Evolutionary conservation across 2,329 filamentous ascomycete species (phyloP).

Genomic region (Aspergillus tanneri): DNA sequence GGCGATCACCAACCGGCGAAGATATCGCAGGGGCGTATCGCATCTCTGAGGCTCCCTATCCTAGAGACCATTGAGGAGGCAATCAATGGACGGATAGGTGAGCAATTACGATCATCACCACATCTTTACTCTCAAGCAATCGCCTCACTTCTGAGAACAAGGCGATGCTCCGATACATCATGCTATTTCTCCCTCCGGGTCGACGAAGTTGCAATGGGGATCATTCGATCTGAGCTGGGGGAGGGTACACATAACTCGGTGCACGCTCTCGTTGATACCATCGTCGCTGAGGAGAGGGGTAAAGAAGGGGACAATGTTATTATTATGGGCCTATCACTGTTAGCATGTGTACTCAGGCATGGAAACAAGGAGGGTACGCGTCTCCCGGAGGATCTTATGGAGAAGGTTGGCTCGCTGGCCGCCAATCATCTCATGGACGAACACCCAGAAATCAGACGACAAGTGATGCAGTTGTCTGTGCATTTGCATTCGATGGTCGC

Average conservation of each 20-base stretch:
- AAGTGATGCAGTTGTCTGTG: slow-evolving; percentile 38
- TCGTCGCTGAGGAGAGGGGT: slow-evolving; percentile 27
- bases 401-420: slow-evolving; percentile 36
- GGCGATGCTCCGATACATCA: background rate
- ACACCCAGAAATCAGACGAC: slow-evolving; percentile 40
- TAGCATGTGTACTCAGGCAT: slow-evolving; percentile 29
- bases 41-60: background rate
- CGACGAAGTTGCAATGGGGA: background rate
- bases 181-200: background rate
- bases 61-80: background rate
- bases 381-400: slow-evolving; percentile 19
- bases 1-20: background rate
- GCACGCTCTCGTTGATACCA: slow-evolving; percentile 10
- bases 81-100: background rate
- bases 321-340: slow-evolving; percentile 35
- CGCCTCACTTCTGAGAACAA: background rate
- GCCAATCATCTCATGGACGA: slow-evolving; percentile 32
- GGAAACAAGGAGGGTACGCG: slow-evolving; percentile 21
- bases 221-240: background rate
- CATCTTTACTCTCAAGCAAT: background rate
- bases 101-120: background rate
- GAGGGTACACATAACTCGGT: slow-evolving; percentile 1
- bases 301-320: slow-evolving; percentile 32
- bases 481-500: slow-evolving; percentile 28
- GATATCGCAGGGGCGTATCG: background rate